Conservation (phyloP, 768 basidiomycete genomes). For the Psilocybe tampanensis region DNA sequence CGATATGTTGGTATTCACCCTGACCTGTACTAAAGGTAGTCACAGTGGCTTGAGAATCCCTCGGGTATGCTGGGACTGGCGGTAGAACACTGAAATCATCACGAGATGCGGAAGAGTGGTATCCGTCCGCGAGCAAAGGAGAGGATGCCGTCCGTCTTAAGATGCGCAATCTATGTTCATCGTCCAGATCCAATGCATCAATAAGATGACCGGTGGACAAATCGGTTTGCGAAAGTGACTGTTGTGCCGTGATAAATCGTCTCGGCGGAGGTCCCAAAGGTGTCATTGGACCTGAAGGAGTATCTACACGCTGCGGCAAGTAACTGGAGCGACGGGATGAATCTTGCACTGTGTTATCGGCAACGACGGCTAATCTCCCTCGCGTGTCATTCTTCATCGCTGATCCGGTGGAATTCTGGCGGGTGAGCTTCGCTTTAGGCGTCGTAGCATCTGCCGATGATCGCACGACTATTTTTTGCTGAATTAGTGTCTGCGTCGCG, state of each 20-base stretch:
- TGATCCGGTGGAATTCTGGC: conserved; percentile 33
- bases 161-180: conserved; percentile 12
- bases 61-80: conserved; percentile 31
- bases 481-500: conserved; percentile 23
- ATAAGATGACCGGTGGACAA: conserved; percentile 29
- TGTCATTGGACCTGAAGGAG: conserved; percentile 58
- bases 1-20: conserved; percentile 18
- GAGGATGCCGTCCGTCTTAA: conserved; percentile 58
- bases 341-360: conserved; percentile 18
- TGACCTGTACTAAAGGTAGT: conserved; percentile 32
- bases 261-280: conserved; percentile 71
- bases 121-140: conserved; percentile 49
- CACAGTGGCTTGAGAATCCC: conserved; percentile 34
- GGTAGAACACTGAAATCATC: conserved; percentile 45
- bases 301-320: conserved; percentile 54
- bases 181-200: conserved; percentile 13
- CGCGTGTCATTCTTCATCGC: conserved; percentile 22
- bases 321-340: conserved; percentile 42
- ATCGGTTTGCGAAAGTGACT: conserved; percentile 62
- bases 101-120: conserved; percentile 33
- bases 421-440: conserved; percentile 25
- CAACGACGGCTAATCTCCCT: conserved; percentile 28
- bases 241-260: conserved; percentile 46
- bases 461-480: conserved; percentile 40
- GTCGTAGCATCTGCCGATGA: conserved; percentile 34